Evolutionary conservation across 2,329 filamentous ascomycete genomes (phyloP), one percentile per base, ranked within the genome.

Genomic region (Penicillium hordei): DNA sequence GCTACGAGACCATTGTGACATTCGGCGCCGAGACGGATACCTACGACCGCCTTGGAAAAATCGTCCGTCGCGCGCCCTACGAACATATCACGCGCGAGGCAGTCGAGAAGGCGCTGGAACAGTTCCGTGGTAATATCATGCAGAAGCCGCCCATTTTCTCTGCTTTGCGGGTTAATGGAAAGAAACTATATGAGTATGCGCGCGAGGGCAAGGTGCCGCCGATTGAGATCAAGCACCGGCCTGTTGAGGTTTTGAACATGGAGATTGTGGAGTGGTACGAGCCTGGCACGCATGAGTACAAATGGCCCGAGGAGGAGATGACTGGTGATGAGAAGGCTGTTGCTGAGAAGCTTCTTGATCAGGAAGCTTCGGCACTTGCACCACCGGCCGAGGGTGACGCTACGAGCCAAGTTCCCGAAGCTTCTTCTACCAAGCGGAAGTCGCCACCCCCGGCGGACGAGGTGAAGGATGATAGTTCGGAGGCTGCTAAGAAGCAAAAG

Each of bases 181-280:
- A 97, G 80, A 89, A 91, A 34, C 82, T 97, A 48, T 99, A 99
- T 73, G 93, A 99, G 76, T 97, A 97, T 75, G 94, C 94, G 21
- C 84, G 94, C 48, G 91, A 93, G 72, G 94, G 94, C 17, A 91
- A 89, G 70, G 86, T 90, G 36, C 88, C 96, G 17, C 94, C 94
- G 0, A 82, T 89, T 55, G 89, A 96, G 72, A 94, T 99, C 58
- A 82, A 92, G 71, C 86, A 89, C 53, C 81, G 93, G 57, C 84
- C 89, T 2, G 90, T 97, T 39, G 86, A 91, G 52, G 90, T 96
- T 0, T 76, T 83, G 46, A 84, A 92, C 38, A 75, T 97, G 65
- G 90, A 95, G 72, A 75, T 97, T 58, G 70, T 95, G 8, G 91
- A 97, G 71, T 99, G 91, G 81, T 78, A 83, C 80, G 90, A 93